These are phyloP conservation scores for Fusarium solani-melongenae DNA, from an alignment of 2,329 filamentous ascomycete genomes.

Conservation along the genomic window DNA sequence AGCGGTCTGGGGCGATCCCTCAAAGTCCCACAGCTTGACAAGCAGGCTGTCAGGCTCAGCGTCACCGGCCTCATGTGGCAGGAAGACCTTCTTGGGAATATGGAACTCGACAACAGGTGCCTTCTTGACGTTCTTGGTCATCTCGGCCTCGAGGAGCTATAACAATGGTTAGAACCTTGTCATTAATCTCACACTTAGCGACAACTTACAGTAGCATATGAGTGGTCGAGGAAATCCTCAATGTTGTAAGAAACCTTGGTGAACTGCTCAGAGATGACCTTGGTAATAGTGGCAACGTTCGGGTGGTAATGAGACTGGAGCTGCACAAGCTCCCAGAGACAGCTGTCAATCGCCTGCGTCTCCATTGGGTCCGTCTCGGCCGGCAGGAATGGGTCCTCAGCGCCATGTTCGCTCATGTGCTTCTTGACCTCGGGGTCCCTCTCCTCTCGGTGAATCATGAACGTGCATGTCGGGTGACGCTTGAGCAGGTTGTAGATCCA, in stretches of 20 bases:
- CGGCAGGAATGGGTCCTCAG: constrained; percentile 80
- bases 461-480: constrained; percentile 88
- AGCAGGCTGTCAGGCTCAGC: constrained; percentile 65
- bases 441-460: constrained; percentile 89
- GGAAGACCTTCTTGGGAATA: constrained; percentile 87
- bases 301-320: constrained; percentile 95
- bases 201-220: constrained; percentile 78
- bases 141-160: constrained; percentile 84
- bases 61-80: constrained; percentile 60
- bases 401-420: constrained; percentile 68
- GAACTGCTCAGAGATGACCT: constrained; percentile 95
- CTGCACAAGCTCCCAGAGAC: constrained; percentile 93
- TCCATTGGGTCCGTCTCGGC: constrained; percentile 84
- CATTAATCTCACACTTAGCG: no score
- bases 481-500: constrained; percentile 97
- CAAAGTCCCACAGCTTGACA: constrained; percentile 72
- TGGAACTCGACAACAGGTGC: constrained; percentile 91
- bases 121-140: constrained; percentile 86
- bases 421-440: constrained; percentile 68
- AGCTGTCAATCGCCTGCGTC: constrained; percentile 89
- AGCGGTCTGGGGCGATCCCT: constrained; percentile 15
- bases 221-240: constrained; percentile 98
- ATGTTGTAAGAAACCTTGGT: constrained; percentile 94
- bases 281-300: constrained; percentile 92
- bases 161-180: not conserved